Conservation (phyloP, 768 basidiomycete genomes). For the Thelephora ganbajun region DNA sequence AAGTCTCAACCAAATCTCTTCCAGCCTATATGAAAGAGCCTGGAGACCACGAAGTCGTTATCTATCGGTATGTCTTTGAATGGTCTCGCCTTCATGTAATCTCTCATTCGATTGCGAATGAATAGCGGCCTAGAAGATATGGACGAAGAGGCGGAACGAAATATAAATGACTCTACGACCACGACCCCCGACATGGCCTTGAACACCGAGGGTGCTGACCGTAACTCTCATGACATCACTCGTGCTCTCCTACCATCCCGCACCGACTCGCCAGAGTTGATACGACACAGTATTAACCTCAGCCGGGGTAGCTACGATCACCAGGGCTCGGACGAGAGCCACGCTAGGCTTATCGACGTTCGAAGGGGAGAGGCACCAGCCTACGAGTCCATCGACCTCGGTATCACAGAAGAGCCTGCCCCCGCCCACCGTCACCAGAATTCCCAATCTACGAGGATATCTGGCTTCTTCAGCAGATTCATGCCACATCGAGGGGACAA, state of each 20-base stretch:
- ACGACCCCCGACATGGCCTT: slow-evolving; percentile 24
- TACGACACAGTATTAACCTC: neutral
- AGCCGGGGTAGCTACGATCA: neutral
- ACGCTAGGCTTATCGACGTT: slow-evolving; percentile 9
- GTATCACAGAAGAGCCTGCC: slow-evolving; percentile 11
- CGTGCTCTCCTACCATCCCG: neutral
- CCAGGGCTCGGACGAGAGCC: slow-evolving; percentile 1
- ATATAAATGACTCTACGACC: slow-evolving; percentile 18
- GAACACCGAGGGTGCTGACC: slow-evolving; percentile 10
- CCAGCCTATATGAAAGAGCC: slow-evolving; percentile 78
- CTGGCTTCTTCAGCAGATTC: slow-evolving; percentile 12
- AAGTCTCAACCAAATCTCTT: slow-evolving; percentile 64
- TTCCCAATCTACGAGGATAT: slow-evolving; percentile 6
- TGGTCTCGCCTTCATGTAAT: neutral
- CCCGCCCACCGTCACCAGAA: slow-evolving; percentile 1
- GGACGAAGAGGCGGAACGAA: slow-evolving; percentile 26
- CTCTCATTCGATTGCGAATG: neutral
- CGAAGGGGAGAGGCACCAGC: slow-evolving; percentile 53
- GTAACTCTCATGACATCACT: slow-evolving; percentile 1
- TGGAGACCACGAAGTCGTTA: slow-evolving; percentile 69
- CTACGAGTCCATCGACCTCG: slow-evolving; percentile 36
- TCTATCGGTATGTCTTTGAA: slow-evolving; percentile 27
- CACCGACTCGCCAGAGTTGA: neutral
- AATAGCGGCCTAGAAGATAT: slow-evolving; percentile 37
- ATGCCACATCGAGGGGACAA: slow-evolving; percentile 5